These are phyloP conservation scores for Murraya koenigii DNA, from an alignment of 345 rosid species.

Conservation along the genomic window DNA sequence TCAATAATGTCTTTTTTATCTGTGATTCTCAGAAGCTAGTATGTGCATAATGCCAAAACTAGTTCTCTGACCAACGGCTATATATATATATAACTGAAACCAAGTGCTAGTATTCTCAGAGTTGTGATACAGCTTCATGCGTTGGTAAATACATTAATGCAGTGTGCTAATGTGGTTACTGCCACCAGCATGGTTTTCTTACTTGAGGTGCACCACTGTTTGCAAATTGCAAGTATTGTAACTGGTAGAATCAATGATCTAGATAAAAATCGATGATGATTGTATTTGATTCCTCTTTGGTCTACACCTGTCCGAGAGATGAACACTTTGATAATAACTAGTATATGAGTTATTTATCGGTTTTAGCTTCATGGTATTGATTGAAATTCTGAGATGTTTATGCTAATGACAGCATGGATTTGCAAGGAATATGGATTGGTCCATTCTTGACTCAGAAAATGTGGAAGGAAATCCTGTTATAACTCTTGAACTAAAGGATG, in stretches of 20 bases:
- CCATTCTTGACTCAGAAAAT: conserved; percentile 55
- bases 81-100: background rate
- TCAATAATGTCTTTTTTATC: background rate
- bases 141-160: background rate
- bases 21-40: background rate
- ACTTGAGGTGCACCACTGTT: background rate
- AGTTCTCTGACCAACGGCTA: background rate
- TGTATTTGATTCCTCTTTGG: background rate
- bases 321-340: background rate
- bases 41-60: background rate
- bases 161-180: background rate
- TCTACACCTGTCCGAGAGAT: background rate
- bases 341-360: background rate
- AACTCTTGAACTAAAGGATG: conserved; percentile 81
- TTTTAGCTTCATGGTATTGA: background rate
- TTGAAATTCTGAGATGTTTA: conserved; percentile 16
- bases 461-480: conserved; percentile 59
- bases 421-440: conserved; percentile 96
- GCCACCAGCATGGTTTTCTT: background rate
- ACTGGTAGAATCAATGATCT: background rate
- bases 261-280: background rate
- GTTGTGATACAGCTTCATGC: background rate
- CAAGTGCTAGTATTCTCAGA: background rate
- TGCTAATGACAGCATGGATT: conserved; percentile 74
- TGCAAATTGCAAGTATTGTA: background rate